Evolutionary conservation across 108 stramenopile species (phyloP), one percentile per base, ranked within the genome.

Genomic region (Pseudonitzschia multistriata): DNA sequence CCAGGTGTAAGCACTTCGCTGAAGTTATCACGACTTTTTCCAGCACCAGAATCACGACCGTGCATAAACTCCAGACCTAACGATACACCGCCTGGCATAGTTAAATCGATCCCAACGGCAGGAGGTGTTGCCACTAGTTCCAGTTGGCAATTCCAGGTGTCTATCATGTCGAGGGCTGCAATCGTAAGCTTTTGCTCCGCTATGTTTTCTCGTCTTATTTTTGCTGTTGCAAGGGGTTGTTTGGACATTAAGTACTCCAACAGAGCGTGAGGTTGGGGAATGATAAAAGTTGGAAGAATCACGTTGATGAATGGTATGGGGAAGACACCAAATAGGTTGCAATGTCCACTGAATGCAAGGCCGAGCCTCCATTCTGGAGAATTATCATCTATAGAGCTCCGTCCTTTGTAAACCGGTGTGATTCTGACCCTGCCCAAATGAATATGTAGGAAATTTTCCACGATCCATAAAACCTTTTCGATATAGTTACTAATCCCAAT

Each of bases 181-280:
- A 88, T 53, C 11, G 83, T 75, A 73, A 95, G 88, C 59, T 66
- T 70, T 45, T 89, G 74, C 70, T 88, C 89, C 5, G 86, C 81
- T 53, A 95, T 90, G 31, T 89, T 87, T 62, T 91, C 89, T 30
- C 88, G 65, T n/a, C 64, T 76, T 10, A 95, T 57, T 45, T 74
- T 73, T 0, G 90, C 93, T 24, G 89, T 87, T 2, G 93, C 90
- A 64, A 95, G 75, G 2, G 94, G 94, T 67, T 95, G 91, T 3
- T 77, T 49, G 5, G 91, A 83, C 59, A 89, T 24, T 49, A 95
- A 66, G 67, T 80, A 82, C 59, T 89, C 83, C 66, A 95, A 68
- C 39, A 92, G 77, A 0, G 91, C 89, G 77, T 95, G 90, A 10
- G 90, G 91, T 53, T 86, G 87, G 22, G 94, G 94, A 74, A 95